phyloP scores from a whole-genome alignment of 2,329 filamentous ascomycete species.

The Botrytis aclada region DNA sequence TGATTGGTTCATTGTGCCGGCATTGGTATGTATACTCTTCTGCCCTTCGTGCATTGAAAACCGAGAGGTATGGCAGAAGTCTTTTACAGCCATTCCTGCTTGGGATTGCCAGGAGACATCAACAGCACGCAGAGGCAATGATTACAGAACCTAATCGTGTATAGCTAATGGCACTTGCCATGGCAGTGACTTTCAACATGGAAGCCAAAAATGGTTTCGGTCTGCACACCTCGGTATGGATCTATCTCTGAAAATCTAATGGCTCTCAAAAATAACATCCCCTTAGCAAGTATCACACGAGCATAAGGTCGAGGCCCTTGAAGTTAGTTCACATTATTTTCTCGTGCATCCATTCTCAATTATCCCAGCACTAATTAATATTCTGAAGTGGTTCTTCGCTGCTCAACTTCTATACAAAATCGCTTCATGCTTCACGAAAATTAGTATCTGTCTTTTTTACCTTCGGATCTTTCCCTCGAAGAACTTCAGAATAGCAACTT shows the following conservation, averaged over 20 bases:
- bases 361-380: not conserved
- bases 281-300: not conserved
- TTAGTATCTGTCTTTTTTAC: not conserved
- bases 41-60: not conserved
- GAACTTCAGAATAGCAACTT: slow-evolving; percentile 12
- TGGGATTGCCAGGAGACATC: not conserved
- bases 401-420: slow-evolving; percentile 27
- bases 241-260: not conserved
- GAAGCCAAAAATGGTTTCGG: slow-evolving; percentile 10
- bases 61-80: not conserved
- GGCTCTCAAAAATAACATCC: not conserved
- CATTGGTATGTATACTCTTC: not conserved
- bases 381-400: slow-evolving; percentile 26
- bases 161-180: not conserved
- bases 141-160: not conserved
- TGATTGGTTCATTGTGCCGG: not conserved
- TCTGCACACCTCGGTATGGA: slow-evolving; percentile 2
- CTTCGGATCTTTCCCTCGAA: slow-evolving; percentile 6
- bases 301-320: not conserved
- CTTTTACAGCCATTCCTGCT: not conserved
- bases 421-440: slow-evolving; percentile 18
- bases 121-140: not conserved
- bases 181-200: slow-evolving; percentile 6
- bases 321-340: not conserved
- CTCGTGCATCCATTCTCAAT: not conserved